Evolutionary conservation across 441 rosid genomes (phyloP).

Genomic region (Croton setiger): DNA sequence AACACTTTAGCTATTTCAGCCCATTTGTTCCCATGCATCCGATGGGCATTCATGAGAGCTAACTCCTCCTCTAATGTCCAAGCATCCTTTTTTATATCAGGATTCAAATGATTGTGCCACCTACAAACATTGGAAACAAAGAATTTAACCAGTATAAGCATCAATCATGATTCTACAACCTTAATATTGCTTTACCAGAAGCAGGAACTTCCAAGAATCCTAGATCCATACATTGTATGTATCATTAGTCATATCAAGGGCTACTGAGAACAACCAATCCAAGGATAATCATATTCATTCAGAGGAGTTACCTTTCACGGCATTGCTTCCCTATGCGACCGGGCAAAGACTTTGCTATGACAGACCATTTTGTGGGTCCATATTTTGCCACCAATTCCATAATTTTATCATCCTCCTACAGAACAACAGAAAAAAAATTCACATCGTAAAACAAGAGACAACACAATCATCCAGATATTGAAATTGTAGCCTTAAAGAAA

Average conservation of each 20-base stretch:
- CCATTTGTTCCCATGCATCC: slow-evolving; percentile 83
- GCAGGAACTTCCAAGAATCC: background rate
- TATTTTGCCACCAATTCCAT: slow-evolving; percentile 63
- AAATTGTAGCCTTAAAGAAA: slow-evolving; percentile 12
- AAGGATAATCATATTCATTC: background rate
- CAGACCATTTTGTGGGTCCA: slow-evolving; percentile 97
- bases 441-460: slow-evolving; percentile 2
- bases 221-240: slow-evolving; percentile 7
- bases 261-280: background rate
- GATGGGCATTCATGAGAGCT: slow-evolving; percentile 83
- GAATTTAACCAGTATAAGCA: slow-evolving; percentile 6
- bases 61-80: slow-evolving; percentile 93
- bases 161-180: slow-evolving; percentile 5
- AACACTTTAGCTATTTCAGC: slow-evolving; percentile 96
- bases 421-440: slow-evolving; percentile 11
- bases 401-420: slow-evolving; percentile 92
- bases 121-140: slow-evolving; percentile 35
- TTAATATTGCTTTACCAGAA: background rate
- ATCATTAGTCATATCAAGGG: background rate
- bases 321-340: slow-evolving; percentile 99
- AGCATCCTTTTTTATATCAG: slow-evolving; percentile 91
- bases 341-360: slow-evolving; percentile 79
- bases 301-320: slow-evolving; percentile 69
- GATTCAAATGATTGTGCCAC: slow-evolving; percentile 99
- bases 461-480: slow-evolving; percentile 2